Evolutionary conservation across 2,329 filamentous ascomycete genomes (phyloP), one percentile per base, ranked within the genome.

Genomic region (Neonectria punicea): DNA sequence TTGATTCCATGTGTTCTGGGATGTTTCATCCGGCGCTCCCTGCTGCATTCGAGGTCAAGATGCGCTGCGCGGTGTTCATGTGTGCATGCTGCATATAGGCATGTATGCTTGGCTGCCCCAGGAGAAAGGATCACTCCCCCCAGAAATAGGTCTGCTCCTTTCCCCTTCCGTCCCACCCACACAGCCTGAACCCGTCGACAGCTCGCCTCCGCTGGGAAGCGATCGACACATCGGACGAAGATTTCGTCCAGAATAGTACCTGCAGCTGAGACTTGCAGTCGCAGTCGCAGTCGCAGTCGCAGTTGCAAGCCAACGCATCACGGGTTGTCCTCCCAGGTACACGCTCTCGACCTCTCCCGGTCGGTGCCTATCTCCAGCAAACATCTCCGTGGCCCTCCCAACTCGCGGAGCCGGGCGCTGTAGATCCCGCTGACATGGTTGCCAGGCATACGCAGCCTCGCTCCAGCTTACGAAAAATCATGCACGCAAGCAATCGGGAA

Each of bases 151-250:
- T 55, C 44, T 62, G 61, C 50, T 53, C 66, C 30, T 20, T 53
- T 63, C 61, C 60, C 41, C 7, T 46, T 70, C 55, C 54, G 63
- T 56, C 65, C 39, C 59, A 30, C 54, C 61, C 59, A 68, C 62
- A 64, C 68, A 58, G 32, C 61, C 66, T 72, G 67, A 73, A 25
- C 25, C 25, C 43, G 56, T 59, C 43, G n/a, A 43, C 62, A 47
- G 55, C 49, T 60, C 51, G 36, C 53, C 58, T 67, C 13, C 18
- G 28, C 55, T 39, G 34, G 64, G 65, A 58, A 67, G 63, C 61
- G 69, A 73, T 73, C 65, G 69, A 49, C 70, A 25, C 53, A 28
- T 43, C 46, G 32, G 53, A 63, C 16, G 25, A 59, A 46, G 47
- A 59, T 18, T 53, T 58, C 53, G 46, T 62, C 58, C 62, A 53